Evolutionary conservation across 2,329 filamentous ascomycete species (phyloP), one percentile per base, ranked within the genome.

Genomic region (Hirsutella minnesotensis): DNA sequence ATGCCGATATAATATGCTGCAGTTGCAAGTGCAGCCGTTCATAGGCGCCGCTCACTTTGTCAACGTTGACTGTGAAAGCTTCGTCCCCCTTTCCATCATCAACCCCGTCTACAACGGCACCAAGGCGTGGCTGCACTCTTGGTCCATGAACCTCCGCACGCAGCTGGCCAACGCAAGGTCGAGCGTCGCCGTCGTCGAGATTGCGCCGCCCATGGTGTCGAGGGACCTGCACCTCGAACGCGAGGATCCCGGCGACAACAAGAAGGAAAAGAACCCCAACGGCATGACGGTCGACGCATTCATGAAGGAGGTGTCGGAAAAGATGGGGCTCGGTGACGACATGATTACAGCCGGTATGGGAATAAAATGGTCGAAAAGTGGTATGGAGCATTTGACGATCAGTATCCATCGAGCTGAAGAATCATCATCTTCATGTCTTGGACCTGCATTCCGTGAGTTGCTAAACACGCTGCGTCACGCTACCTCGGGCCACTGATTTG

Each of bases 41-140:
- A n/a, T n/a, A n/a, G n/a, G n/a, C n/a, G n/a, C n/a, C n/a, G n/a
- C n/a, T n/a, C n/a, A n/a, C n/a, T n/a, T n/a, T n/a, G n/a, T n/a
- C n/a, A n/a, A n/a, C n/a, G n/a, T 31, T 31, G 29, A 15, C n/a
- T 31, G 9, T 12, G 9, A 12, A 31, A 31, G 68, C 3, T 77
- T 67, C 46, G 56, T 71, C 0, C 74, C 75, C 0, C 67, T 69
- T 44, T 65, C 60, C 3, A 58, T 76, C 44, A 65, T 76, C 47
- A 79, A 75, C 49, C 74, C 72, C 0, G 68, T 77, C 1, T 79
- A 79, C 56, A 75, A 75, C 51, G 74, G 68, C 3, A 77, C 72
- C 2, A 80, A 79, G 50, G 70, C 73, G 0, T 79, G 67, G 69
- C 31, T 75, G 33, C 73, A 77, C 50, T 77, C 69, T 53, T 77